These are phyloP conservation scores for Alternaria atra DNA, from an alignment of 2,329 filamentous ascomycete genomes.

Conservation along the genomic window DNA sequence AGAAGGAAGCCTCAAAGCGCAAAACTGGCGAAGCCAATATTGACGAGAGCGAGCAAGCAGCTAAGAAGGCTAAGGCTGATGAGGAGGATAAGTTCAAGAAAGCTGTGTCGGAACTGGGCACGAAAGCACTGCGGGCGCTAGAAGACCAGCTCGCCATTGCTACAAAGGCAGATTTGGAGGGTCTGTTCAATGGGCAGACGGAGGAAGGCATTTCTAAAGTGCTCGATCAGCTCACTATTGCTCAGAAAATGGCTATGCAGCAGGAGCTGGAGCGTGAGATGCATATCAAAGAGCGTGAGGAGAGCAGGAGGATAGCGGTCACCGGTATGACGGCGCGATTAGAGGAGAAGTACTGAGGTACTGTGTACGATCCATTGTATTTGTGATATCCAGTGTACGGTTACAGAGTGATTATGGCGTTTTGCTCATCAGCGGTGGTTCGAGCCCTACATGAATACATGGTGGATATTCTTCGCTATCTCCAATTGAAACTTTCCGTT, in stretches of 20 bases:
- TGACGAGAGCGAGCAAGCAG: conserved; percentile 42
- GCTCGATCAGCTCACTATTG: conserved; percentile 45
- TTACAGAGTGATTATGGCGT: conserved; percentile 6
- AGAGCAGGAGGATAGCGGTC: conserved; percentile 24
- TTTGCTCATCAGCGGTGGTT: neutral
- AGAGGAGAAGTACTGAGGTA: conserved; percentile 43
- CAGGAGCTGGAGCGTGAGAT: conserved; percentile 35
- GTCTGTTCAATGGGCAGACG: conserved; percentile 32
- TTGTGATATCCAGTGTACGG: conserved; percentile 10
- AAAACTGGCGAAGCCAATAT: conserved; percentile 46
- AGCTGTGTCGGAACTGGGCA: conserved; percentile 42
- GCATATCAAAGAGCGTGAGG: conserved; percentile 28
- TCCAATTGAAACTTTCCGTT: neutral
- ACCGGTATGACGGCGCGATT: conserved; percentile 46
- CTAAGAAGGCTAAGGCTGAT: conserved; percentile 44
- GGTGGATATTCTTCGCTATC: neutral
- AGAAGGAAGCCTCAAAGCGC: conserved; percentile 53
- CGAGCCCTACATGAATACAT: neutral
- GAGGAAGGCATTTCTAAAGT: conserved; percentile 39
- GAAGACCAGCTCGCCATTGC: conserved; percentile 53
- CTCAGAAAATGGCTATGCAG: conserved; percentile 43
- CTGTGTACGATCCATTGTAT: conserved; percentile 7
- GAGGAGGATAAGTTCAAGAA: conserved; percentile 38
- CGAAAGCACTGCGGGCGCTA: conserved; percentile 51
- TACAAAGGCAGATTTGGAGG: conserved; percentile 47